These are phyloP conservation scores for Rhodotorula sp. DNA, from an alignment of 1,284 basidiomycete genomes.

Conservation along the genomic window DNA sequence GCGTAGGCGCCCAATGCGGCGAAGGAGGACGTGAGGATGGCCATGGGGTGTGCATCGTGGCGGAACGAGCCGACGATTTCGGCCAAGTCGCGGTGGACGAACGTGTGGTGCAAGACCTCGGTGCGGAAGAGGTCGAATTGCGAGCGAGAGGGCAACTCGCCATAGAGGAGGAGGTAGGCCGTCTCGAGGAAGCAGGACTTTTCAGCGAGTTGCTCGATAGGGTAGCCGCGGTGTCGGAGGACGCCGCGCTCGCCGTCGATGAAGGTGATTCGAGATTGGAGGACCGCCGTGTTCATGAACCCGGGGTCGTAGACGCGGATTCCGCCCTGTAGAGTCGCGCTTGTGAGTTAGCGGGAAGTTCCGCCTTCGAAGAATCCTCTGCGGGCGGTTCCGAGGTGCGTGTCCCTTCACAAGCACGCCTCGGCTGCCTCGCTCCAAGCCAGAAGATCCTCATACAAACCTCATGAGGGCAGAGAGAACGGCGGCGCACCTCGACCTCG, in stretches of 20 bases:
- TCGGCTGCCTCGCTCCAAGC: no score
- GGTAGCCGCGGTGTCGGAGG: constrained; percentile 66
- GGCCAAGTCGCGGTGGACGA: constrained; percentile 73
- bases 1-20: constrained; percentile 82
- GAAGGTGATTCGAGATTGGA: constrained; percentile 75
- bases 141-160: constrained; percentile 64
- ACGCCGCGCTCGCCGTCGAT: constrained; percentile 69
- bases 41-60: constrained; percentile 38
- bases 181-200: constrained; percentile 75
- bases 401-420: not conserved
- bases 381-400: not conserved
- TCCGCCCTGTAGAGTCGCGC: constrained; percentile 53
- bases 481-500: constrained; percentile 52
- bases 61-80: constrained; percentile 54
- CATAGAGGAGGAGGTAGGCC: constrained; percentile 76
- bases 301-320: constrained; percentile 65
- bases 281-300: constrained; percentile 80
- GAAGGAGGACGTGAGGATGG: constrained; percentile 75
- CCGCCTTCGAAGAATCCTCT: not conserved
- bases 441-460: no score
- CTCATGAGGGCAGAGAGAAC: not conserved
- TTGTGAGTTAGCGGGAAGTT: not conserved
- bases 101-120: constrained; percentile 74
- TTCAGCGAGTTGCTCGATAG: constrained; percentile 80
- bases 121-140: constrained; percentile 48